Evolutionary conservation across 1,139 yeast genomes (phyloP).

Genomic region (Debaryomycetaceae sp.): DNA sequence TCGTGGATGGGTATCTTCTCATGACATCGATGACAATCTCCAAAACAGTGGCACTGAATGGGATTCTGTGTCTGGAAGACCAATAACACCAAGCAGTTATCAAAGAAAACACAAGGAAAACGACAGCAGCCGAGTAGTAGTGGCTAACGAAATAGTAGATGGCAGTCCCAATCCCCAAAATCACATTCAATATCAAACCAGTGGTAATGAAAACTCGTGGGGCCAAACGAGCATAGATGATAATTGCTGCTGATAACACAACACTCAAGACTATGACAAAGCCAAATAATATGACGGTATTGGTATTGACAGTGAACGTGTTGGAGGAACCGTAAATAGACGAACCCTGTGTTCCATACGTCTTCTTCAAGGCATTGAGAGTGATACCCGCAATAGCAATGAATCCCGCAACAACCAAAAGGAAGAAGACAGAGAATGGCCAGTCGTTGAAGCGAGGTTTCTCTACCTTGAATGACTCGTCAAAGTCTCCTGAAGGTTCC

Average conservation of each 20-base stretch:
- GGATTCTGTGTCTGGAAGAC: conserved; percentile 66
- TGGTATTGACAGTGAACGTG: conserved; percentile 64
- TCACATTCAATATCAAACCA: conserved; percentile 65
- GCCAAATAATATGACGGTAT: conserved; percentile 67
- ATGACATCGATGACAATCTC: conserved; percentile 74
- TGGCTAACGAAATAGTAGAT: conserved; percentile 61
- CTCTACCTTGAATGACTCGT: conserved; percentile 61
- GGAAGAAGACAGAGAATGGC: conserved; percentile 65
- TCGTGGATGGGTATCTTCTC: conserved; percentile 65
- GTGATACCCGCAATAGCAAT: conserved; percentile 68
- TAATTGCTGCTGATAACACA: conserved; percentile 53
- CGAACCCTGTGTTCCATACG: conserved; percentile 56
- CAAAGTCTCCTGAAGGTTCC: conserved; percentile 41
- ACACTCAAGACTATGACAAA: conserved; percentile 64
- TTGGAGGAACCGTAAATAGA: conserved; percentile 57
- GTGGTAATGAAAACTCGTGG: conserved; percentile 68
- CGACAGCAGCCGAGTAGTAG: conserved; percentile 78
- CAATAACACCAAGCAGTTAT: conserved; percentile 72
- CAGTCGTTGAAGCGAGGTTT: conserved; percentile 71
- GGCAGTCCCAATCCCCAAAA: conserved; percentile 72
- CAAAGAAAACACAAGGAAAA: conserved; percentile 60
- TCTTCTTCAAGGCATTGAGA: conserved; percentile 56
- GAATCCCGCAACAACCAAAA: conserved; percentile 63
- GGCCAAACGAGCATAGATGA: conserved; percentile 57
- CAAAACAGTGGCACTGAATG: conserved; percentile 71